These are phyloP conservation scores for Carex cristatella DNA, from an alignment of 176 grass and related monocot genomes.

Conservation along the genomic window DNA sequence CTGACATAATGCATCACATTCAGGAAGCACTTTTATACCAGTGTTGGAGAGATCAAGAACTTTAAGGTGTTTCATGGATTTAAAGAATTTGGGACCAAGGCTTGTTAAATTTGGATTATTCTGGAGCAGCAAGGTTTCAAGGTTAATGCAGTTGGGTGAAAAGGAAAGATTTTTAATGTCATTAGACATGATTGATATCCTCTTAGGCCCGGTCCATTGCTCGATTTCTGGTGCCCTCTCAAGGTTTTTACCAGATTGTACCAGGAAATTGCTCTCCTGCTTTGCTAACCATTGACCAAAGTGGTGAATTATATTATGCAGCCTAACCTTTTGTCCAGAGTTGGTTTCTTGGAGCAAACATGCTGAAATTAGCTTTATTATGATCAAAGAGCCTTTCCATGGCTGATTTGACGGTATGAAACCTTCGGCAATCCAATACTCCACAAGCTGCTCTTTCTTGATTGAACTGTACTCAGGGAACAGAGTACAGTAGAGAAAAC, in stretches of 20 bases:
- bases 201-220: conserved; percentile 34
- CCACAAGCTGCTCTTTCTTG: conserved; percentile 47
- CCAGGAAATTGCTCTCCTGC: conserved; percentile 31
- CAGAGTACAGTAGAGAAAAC: conserved; percentile 41
- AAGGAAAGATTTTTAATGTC: conserved; percentile 45
- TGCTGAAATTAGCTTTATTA: conserved; percentile 31
- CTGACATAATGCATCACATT: conserved; percentile 3
- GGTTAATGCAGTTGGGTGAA: conserved; percentile 15
- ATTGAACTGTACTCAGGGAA: conserved; percentile 41
- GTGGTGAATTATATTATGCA: conserved; percentile 58
- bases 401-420: conserved; percentile 4
- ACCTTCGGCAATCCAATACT: conserved; percentile 74
- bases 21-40: conserved; percentile 14
- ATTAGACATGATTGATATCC: conserved; percentile 84
- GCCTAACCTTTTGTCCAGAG: conserved; percentile 41
- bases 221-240: conserved; percentile 32
- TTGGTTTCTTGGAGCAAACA: conserved; percentile 47
- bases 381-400: conserved; percentile 31
- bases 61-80: conserved; percentile 15
- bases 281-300: conserved; percentile 41
- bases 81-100: conserved; percentile 20
- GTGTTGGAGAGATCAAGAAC: conserved; percentile 38
- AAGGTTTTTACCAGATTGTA: conserved; percentile 38
- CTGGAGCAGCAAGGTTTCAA: conserved; percentile 31
- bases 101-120: conserved; percentile 18